Conservation (phyloP, 768 basidiomycete genomes). For the Tulasnella sp. region DNA sequence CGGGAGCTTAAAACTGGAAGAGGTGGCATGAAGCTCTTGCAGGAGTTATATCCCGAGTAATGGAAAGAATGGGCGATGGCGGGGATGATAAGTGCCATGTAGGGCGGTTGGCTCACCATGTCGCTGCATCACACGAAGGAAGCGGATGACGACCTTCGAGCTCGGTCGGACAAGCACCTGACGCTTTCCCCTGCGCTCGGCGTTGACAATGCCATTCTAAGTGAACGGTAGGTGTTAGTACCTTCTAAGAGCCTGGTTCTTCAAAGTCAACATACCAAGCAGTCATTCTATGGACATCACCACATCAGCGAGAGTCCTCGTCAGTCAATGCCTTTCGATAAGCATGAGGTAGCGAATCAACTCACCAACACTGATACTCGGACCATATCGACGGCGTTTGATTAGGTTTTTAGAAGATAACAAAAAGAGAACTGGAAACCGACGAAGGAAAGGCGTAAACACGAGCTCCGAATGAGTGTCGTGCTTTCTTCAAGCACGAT, state of each 20-base stretch:
- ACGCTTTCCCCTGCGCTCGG: slow-evolving; percentile 98
- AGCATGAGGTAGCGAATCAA: not conserved
- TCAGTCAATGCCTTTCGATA: not conserved
- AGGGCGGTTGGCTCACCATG: slow-evolving; percentile 49
- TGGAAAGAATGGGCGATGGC: slow-evolving; percentile 13
- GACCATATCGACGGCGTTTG: slow-evolving; percentile 43
- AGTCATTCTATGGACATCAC: slow-evolving; percentile 39
- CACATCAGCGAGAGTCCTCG: not conserved
- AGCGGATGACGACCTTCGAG: slow-evolving; percentile 96
- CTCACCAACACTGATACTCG: slow-evolving; percentile 71
- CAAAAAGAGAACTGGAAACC: slow-evolving; percentile 15
- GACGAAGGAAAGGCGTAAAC: slow-evolving; percentile 25
- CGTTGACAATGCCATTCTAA: slow-evolving; percentile 98
- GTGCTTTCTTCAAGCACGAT: slow-evolving; percentile 64
- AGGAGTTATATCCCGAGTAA: slow-evolving; percentile 84
- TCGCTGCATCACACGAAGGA: slow-evolving; percentile 96
- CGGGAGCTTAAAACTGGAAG: slow-evolving; percentile 72
- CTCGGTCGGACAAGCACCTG: slow-evolving; percentile 97
- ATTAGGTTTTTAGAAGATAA: slow-evolving; percentile 16
- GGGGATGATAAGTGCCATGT: not conserved
- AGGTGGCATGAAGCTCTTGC: slow-evolving; percentile 48
- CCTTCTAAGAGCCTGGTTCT: not conserved
- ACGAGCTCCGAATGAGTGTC: slow-evolving; percentile 71
- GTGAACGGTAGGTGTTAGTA: not conserved
- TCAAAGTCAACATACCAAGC: slow-evolving; percentile 29